Base-by-base conservation (phyloP, 2,329 filamentous ascomycete genomes). In the Colletotrichum sp. region DNA sequence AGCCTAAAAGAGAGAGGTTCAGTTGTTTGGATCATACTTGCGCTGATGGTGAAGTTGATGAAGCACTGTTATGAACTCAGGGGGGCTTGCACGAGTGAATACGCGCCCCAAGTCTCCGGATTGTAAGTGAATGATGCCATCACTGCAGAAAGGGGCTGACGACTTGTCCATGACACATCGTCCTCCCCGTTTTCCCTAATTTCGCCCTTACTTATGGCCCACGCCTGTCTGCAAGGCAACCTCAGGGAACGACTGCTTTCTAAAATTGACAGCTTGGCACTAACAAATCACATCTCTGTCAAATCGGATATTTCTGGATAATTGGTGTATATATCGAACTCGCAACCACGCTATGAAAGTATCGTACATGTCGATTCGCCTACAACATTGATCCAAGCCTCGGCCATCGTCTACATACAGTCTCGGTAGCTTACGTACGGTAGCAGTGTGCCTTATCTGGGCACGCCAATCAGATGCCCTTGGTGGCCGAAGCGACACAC, bases 401-500 rank as follows among this genome's bases (percentile, higher is more conserved):
- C 43, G 12, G 43, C n/a, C 43, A 3, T 51, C 43, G 43, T 47
- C 0, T 0, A 3, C 43, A 0, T 21, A 51, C n/a, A 11, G 12
- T 51, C 3, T 51, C 13, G n/a, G 13, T 21, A 4, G 6, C 43
- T 47, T 4, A 47, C 1, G 0, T 0, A 51, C n/a, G 43, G 43
- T 51, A 6, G 24, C 24, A 27, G 24, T 5, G 24, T 27, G 24
- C 24, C 24, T 27, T 27, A 27, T 27, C 24, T 27, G 24, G 24
- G 24, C 24, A 27, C 24, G 24, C 33, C n/a, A 16, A 16, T 72
- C 6, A 74, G 18, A 74, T 63, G 51, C 80, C 85, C 75, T 84
- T 82, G 31, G 83, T 84, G 6, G 90, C 90, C 16, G 84, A 84
- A 38, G 79, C 76, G 47, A 93, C 84, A 64, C 85, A 87, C 18